Evolutionary conservation across 2,329 filamentous ascomycete species (phyloP).

Genomic region (Ophiocordyceps camponoti-floridani): DNA sequence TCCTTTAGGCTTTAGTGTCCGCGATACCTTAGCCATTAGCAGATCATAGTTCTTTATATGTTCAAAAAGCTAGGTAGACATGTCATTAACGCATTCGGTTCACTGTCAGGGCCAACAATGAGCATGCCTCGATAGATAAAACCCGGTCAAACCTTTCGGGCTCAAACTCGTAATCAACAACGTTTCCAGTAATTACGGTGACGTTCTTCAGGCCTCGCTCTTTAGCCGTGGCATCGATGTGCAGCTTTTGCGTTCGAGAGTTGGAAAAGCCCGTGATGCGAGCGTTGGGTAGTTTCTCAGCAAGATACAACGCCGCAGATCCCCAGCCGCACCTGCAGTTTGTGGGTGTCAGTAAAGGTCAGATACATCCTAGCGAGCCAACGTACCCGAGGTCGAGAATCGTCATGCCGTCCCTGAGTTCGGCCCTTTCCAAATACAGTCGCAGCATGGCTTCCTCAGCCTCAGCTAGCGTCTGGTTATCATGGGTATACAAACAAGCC

Average conservation of each 20-base stretch:
- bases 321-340: conserved; percentile 48
- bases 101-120: too few relatives aligned
- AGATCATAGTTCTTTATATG: conserved; percentile 63
- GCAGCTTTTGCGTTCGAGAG: conserved; percentile 47
- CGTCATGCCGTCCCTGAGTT: conserved; percentile 38
- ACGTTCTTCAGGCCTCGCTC: conserved; percentile 41
- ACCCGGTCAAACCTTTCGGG: conserved; percentile 42
- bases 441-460: conserved; percentile 50
- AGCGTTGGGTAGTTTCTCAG: conserved; percentile 43
- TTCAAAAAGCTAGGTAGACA: conserved; percentile 54
- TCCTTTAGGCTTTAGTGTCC: conserved; percentile 40
- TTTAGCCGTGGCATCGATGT: conserved; percentile 42
- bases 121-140: conserved; percentile 37
- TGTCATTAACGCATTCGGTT: too few relatives aligned
- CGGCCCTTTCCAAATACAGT: conserved; percentile 42
- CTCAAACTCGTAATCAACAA: conserved; percentile 47
- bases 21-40: conserved; percentile 43
- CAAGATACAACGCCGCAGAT: conserved; percentile 45
- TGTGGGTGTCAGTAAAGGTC: background rate
- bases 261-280: conserved; percentile 52
- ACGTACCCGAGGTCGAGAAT: conserved; percentile 43
- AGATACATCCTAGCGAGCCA: background rate
- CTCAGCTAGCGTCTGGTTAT: conserved; percentile 42
- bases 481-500: conserved; percentile 45
- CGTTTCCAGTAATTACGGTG: conserved; percentile 46